Evolutionary conservation across 192 early-diverging fungal species (phyloP), one percentile per base, ranked within the genome.

Genomic region (Backusella psychrophila): DNA sequence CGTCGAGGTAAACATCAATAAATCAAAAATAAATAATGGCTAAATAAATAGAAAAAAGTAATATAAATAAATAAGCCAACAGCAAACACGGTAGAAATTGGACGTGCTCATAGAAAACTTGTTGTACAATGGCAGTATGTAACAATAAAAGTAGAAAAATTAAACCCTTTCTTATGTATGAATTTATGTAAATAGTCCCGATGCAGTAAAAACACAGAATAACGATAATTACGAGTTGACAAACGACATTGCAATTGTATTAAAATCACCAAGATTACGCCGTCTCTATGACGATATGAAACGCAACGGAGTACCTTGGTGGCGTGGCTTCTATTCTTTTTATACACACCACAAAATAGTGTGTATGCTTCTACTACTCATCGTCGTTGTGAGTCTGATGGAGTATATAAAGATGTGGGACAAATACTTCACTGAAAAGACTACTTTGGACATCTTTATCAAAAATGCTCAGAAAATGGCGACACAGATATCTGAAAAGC

Each of bases 81-180:
- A 38, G 68, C 68, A 39, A 38, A 38, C 38, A 36, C 34, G 36
- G 21, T 38, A 38, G 68, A 69, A 38, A 69, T 69, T 23, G 38
- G 68, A 39, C 34, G 38, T 41, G 68, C 68, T 38, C 68, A 69
- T 38, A 35, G 68, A 39, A 35, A 69, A 69, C 68, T 69, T 41
- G 68, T 38, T 69, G 34, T 69, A 21, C n/a, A 69, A 69, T 69
- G 34, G 38, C 68, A 69, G 68, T 69, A 41, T 6, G 68, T 69
- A 49, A 29, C 23, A 26, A 12, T 4, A 63, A 23, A 63, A 4
- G n/a, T 63, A 63, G 8, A 23, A 26, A 63, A 63, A 29, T 26
- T 12, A 4, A n/a, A 17, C 29, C 9, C 21, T 69, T 69, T 36
- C 19, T 21, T 38, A 19, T 35, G 7, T 17, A n/a, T 7, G 33